Base-by-base conservation (phyloP, 2,329 filamentous ascomycete genomes). In the Trichoderma gracile region DNA sequence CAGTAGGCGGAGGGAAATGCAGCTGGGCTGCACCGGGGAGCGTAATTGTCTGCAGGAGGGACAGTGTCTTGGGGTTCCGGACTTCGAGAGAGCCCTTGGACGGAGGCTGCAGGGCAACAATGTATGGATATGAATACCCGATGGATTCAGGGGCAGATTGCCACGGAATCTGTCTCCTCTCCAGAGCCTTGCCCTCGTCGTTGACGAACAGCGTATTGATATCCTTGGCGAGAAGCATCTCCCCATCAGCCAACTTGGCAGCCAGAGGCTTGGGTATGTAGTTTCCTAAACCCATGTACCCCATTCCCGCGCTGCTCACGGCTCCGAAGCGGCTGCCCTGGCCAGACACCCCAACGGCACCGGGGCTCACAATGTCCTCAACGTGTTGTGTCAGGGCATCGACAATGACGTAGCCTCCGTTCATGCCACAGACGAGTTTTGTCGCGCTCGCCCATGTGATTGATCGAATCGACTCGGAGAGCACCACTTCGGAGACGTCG, bases 121-220 rank as follows among this genome's bases (percentile, higher is more conserved):
- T 88, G 74, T 97, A 99, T 0, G 95, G 95, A 74, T 99, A 99
- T 23, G 93, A 97, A 76, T 97, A 99, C 23, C 94, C 95, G 65
- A 99, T 89, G 63, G 89, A 89, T 71, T 97, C 93, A 1, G 95
- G 96, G 1, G 94, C 92, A 40, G 86, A 82, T 47, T 88, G 86
- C 95, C 95, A 99, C 1, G 93, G 93, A n/a, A 99, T 88, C 74
- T 98, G 93, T 63, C 90, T 84, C 76, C 91, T 92, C 50, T 93
- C 89, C 40, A 96, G 75, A 0, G 93, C 84, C 69, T 92, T 93
- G 5, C 93, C 95, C 33, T 92, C 84, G 12, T 89, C 86, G 65
- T 95, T 89, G 69, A 97, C 90, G 74, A 99, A 99, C 59, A 97
- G 80, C 1, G 93, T 96, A 75, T 97, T 96, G 71, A 97, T 92